Conservation (phyloP, 2,329 filamentous ascomycete genomes). For the Microcyclosporella mali region DNA sequence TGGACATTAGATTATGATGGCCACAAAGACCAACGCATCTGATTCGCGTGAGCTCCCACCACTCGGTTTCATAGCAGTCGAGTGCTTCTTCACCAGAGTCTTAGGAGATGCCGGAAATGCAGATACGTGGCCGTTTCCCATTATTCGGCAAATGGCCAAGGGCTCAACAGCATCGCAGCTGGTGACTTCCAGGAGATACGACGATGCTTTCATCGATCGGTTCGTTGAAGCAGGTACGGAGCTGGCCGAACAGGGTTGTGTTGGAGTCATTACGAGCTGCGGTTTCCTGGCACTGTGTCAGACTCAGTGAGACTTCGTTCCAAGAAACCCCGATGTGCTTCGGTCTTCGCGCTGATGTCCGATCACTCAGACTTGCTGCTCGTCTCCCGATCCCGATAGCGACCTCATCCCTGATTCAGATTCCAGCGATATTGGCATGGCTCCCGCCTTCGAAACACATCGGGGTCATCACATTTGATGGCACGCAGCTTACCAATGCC, state of each 20-base stretch:
- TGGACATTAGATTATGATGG: not conserved
- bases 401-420: slow-evolving; percentile 34
- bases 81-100: slow-evolving; percentile 32
- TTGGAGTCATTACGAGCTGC: slow-evolving; percentile 38
- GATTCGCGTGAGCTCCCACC: slow-evolving; percentile 18
- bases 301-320: slow-evolving; percentile 21
- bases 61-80: slow-evolving; percentile 34
- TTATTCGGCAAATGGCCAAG: slow-evolving; percentile 32
- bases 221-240: slow-evolving; percentile 35
- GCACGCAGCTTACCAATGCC: not conserved
- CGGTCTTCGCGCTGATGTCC: too few species aligned
- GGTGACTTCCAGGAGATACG: slow-evolving; percentile 29
- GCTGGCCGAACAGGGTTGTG: slow-evolving; percentile 31
- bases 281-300: slow-evolving; percentile 38
- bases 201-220: slow-evolving; percentile 43
- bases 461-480: slow-evolving; percentile 26
- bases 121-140: slow-evolving; percentile 34
- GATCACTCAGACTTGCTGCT: not conserved
- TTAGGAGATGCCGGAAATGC: slow-evolving; percentile 35
- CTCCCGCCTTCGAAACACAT: slow-evolving; percentile 22
- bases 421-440: slow-evolving; percentile 29
- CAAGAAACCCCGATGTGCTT: too few species aligned
- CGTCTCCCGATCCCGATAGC: not conserved
- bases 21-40: too few species aligned
- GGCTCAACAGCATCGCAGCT: slow-evolving; percentile 28